Evolutionary conservation across 305 asterid genomes (phyloP).

Genomic region (Fraxinus angustifolia): DNA sequence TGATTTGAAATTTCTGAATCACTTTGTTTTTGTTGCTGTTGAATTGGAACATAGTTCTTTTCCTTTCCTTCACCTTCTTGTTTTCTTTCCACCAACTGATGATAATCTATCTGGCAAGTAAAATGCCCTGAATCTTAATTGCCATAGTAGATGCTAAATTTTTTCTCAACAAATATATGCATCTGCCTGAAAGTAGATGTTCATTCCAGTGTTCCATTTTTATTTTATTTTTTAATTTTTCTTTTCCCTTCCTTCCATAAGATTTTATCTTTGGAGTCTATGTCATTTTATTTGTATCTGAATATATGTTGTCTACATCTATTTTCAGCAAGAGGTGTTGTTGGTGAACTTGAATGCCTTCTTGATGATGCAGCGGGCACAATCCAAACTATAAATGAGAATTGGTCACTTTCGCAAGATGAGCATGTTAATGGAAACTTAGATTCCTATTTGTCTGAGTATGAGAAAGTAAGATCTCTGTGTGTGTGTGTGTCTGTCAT

Average conservation of each 20-base stretch:
- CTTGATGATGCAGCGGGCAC: conserved; percentile 44
- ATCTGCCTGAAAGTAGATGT: neutral
- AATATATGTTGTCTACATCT: neutral
- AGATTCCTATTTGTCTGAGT: conserved; percentile 22
- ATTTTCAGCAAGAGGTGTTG: conserved; percentile 48
- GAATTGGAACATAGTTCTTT: neutral
- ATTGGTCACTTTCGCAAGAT: conserved; percentile 25
- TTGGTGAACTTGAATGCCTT: conserved; percentile 55
- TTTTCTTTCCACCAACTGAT: neutral
- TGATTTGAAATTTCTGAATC: neutral
- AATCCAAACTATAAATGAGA: conserved; percentile 31
- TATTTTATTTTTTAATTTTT: too few species aligned
- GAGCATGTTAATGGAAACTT: conserved; percentile 25
- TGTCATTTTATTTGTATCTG: conserved; percentile 9
- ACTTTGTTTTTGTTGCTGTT: neutral
- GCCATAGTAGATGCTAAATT: neutral
- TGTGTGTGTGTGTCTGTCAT: neutral
- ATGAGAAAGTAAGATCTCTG: conserved; percentile 28
- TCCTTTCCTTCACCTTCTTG: neutral
- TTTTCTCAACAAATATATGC: neutral
- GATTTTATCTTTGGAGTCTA: neutral
- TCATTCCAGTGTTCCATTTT: neutral
- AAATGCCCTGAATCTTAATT: neutral
- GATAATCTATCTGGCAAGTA: neutral
- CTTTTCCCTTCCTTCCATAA: neutral